A percentile compares a stretch with the other conserved stretches of the same genome.
Conservation (phyloP, 1,139 yeast species). For the Diutina sp. region DNA sequence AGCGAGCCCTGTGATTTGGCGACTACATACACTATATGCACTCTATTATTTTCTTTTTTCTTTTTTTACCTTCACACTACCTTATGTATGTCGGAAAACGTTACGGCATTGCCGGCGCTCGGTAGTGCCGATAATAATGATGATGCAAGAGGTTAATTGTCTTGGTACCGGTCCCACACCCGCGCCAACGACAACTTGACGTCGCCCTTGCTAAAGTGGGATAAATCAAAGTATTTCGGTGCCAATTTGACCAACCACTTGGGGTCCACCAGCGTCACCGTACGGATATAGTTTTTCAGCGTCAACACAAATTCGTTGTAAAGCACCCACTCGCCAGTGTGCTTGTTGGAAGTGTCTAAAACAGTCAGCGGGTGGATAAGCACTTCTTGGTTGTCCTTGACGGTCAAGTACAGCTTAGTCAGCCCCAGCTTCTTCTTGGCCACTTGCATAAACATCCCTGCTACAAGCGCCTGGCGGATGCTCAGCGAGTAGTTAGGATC, state of each 20-base stretch:
- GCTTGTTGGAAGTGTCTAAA: conserved; percentile 35
- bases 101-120: no score
- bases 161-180: conserved; percentile 13
- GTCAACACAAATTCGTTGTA: conserved; percentile 94
- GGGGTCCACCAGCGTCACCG: conserved; percentile 85
- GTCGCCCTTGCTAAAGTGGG: conserved; percentile 70
- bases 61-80: no score
- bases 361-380: conserved; percentile 89
- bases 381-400: conserved; percentile 94
- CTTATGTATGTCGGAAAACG: neutral
- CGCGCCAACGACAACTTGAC: conserved; percentile 71
- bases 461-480: conserved; percentile 72
- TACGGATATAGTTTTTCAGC: conserved; percentile 83
- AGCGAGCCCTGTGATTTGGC: no score
- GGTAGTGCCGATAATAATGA: no score
- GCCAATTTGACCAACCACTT: conserved; percentile 81
- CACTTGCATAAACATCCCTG: conserved; percentile 98
- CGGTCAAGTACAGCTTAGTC: conserved; percentile 65
- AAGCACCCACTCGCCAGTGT: conserved; percentile 61
- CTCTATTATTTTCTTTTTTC: no score
- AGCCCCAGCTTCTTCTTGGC: conserved; percentile 75
- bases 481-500: conserved; percentile 58
- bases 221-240: conserved; percentile 70
- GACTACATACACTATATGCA: no score
- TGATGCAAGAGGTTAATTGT: neutral